Conservation (phyloP, 352 stramenopile genomes). For the Pythium phragmitis region DNA sequence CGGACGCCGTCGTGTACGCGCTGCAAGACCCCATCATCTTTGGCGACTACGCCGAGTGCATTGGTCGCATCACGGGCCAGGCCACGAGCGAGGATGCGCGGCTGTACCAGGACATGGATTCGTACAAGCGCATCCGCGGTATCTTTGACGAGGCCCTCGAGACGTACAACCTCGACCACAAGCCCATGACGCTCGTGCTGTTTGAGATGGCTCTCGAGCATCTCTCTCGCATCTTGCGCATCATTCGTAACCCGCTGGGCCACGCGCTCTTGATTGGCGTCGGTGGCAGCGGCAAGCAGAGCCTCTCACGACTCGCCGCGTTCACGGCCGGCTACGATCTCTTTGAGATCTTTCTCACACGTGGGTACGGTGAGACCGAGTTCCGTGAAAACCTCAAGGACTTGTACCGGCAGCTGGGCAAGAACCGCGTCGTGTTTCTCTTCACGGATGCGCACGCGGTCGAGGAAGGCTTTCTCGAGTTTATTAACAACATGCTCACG, state of each 20-base stretch:
- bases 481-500: conserved; percentile 97
- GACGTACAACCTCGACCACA: conserved; percentile 94
- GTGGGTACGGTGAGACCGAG: conserved; percentile 92
- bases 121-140: conserved; percentile 84
- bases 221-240: conserved; percentile 90
- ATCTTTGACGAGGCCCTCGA: conserved; percentile 95
- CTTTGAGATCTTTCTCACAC: conserved; percentile 94
- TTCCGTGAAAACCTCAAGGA: conserved; percentile 95
- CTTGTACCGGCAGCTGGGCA: conserved; percentile 88
- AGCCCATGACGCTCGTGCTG: conserved; percentile 94
- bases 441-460: conserved; percentile 96
- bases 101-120: conserved; percentile 94
- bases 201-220: conserved; percentile 97
- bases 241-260: conserved; percentile 90
- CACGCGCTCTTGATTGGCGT: conserved; percentile 94
- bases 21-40: conserved; percentile 88
- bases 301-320: conserved; percentile 87
- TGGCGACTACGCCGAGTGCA: conserved; percentile 91
- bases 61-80: conserved; percentile 65
- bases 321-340: conserved; percentile 94
- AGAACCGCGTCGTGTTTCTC: conserved; percentile 91
- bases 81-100: conserved; percentile 70
- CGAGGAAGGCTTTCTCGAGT: conserved; percentile 96
- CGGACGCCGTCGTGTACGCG: conserved; percentile 57
- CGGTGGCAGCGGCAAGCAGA: conserved; percentile 94